Evolutionary conservation across 345 rosid genomes (phyloP), one percentile per base, ranked within the genome.

Genomic region (Geranium rotundifolium): DNA sequence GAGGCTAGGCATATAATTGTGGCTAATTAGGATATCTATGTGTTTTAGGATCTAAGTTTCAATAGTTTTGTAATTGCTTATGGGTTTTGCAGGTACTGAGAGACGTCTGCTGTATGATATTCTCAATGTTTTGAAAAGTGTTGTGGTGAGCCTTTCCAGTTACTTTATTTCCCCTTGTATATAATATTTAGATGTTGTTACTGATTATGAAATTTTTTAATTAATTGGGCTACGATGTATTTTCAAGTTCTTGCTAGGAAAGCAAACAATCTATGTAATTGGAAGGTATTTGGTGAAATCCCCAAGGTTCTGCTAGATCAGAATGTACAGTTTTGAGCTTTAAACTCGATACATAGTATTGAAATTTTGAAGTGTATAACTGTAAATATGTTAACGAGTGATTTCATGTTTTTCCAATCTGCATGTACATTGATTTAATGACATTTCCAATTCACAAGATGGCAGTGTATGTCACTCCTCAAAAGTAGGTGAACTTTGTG

Each of bases 41-140:
- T 16, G 23, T 12, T 29, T 49, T 7, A 58, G 1, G 23, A 4
- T 17, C 16, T 18, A 52, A 19, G n/a, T 55, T 41, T 1, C 61
- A 49, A 39, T 20, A n/a, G n/a, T n/a, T n/a, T n/a, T 50, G 19
- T 39, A 1, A 19, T 41, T 49, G 49, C 41, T 6, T 17, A 2
- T 50, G 39, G 5, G 34, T 17, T 61, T 41, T 65, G 59, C 69
- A 90, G 97, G 96, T 16, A 93, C 88, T 19, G 97, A 88, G 71
- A 79, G 97, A 49, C 81, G 97, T 57, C 78, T 96, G 62, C 85
- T 90, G 71, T 90, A 90, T 18, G 97, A 90, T 64, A 87, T 90
- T 41, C 96, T 90, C 58, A 90, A 90, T 55, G 86, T 90, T 23
- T 65, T 90, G 58, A 96, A 90, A 79, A 88, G 96, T 67, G 85